Evolutionary conservation across 352 stramenopile genomes (phyloP), one percentile per base, ranked within the genome.

Genomic region (Globisporangium paroecandrum): DNA sequence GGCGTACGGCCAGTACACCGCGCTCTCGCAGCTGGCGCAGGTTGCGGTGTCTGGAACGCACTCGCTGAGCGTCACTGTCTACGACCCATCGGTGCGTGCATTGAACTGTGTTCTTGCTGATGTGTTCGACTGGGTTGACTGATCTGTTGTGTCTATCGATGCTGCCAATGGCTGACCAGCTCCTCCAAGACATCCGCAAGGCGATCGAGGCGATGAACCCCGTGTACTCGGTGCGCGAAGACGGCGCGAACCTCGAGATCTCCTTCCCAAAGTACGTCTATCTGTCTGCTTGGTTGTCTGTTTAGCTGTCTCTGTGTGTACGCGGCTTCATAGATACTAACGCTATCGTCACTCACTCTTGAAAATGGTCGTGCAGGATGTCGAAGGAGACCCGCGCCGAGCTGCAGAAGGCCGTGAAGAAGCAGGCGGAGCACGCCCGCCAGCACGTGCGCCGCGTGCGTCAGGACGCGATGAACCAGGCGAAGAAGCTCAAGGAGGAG

Each of bases 381-480:
- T 90, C 87, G 15, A 87, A 90, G 76, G 87, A 93, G 74, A 95
- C 87, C 41, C 85, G 87, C 58, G 79, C 75, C 1, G 87, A 95
- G 62, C 73, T 95, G 29, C 75, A 86, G 25, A 95, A 93, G 72
- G 83, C 81, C 8, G 81, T 74, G 3, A 93, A 93, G 77, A 95
- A 95, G 68, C 85, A 95, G 69, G 87, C 85, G 20, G 87, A 95
- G 68, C 72, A 84, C 67, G 83, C 87, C 55, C 85, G 87, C 3
- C 85, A 94, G 74, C 87, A 95, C 61, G 78, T 95, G 70, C 87
- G 87, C 49, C 87, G 87, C 64, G 87, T 93, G 70, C 87, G 87
- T 20, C 87, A 95, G 71, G 87, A 95, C 67, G 79, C 85, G 46
- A 95, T 95, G 87, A 90, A 87, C 71, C 74, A 87, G 34, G 73